Evolutionary conservation across 768 basidiomycete species (phyloP).

Genomic region (Pleurotus tuber-regium): DNA sequence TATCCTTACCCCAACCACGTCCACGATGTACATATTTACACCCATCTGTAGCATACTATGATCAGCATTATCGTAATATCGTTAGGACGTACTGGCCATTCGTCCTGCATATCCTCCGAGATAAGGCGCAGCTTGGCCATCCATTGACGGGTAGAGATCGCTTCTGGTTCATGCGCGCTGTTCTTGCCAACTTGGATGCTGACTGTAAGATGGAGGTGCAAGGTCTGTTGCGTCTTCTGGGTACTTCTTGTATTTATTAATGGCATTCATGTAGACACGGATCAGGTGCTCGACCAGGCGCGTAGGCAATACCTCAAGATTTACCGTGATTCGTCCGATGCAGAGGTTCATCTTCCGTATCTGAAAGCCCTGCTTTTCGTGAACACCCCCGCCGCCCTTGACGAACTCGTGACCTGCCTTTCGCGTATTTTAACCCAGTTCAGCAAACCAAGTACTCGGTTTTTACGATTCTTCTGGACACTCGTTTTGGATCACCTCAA

Average conservation of each 20-base stretch:
- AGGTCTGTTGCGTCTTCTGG: neutral
- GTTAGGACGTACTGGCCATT: constrained; percentile 46
- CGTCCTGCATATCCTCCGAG: constrained; percentile 39
- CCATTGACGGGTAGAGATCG: constrained; percentile 36
- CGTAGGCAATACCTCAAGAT: constrained; percentile 39
- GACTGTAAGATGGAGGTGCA: neutral
- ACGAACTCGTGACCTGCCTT: constrained; percentile 32
- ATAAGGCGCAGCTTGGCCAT: constrained; percentile 38
- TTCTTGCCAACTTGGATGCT: constrained; percentile 24
- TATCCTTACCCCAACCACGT: constrained; percentile 32
- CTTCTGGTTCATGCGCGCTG: constrained; percentile 61
- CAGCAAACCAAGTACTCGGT: constrained; percentile 28
- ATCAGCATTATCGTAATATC: constrained; percentile 4
- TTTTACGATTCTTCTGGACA: constrained; percentile 42
- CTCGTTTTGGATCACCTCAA: constrained; percentile 28
- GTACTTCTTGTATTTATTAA: neutral
- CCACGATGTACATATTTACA: constrained; percentile 26
- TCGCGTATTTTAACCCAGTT: constrained; percentile 32
- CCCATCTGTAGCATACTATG: constrained; percentile 26
- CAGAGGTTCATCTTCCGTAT: constrained; percentile 47
- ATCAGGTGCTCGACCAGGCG: constrained; percentile 23
- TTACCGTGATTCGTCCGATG: constrained; percentile 30
- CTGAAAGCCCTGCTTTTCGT: constrained; percentile 36
- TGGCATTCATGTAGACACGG: neutral
- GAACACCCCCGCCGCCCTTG: constrained; percentile 23